Base-by-base conservation (phyloP, 371 early-diverging fungal species). In the Smittium culicis region DNA sequence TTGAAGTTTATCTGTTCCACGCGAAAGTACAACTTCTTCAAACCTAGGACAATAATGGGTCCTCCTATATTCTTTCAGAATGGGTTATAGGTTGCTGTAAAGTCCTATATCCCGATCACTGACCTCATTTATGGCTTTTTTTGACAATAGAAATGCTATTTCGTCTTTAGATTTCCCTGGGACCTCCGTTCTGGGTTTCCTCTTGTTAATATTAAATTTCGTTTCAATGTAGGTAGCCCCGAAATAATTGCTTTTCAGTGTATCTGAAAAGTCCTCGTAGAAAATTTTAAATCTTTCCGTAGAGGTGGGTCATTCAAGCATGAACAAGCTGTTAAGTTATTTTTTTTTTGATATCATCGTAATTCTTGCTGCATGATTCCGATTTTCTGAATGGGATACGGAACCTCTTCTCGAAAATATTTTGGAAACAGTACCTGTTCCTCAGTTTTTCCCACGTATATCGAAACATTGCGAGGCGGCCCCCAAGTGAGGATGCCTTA, bases 1-100 rank as follows among this genome's bases (percentile, higher is more conserved):
- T 30, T 57, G 29, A 76, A 70, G 61, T 62, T 70, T 35, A 68
- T 61, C 17, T 70, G 65, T 27, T 71, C 70, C 20, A 79, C 69
- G 56, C 67, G 73, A 64, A 66, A 60, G 70, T 78, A 76, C 5
- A 79, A 58, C 30, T 59, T 56, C 8, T 72, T 74, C 64, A 72
- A 73, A 31, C 77, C 70, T 54, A 79, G 70, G 45, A 79, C 66
- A 1, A 73, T 57, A 1, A 61, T 34, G 11, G 55, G 61, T 32
- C 65, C 68, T 20, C 68, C 70, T 5, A 14, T 0, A 28, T 70
- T 65, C 28, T 64, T 63, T 63, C 29, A 63, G 11, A 45, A 30
- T 1, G 28, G 35, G 20, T n/a, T n/a, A 70, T 67, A 5, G 61
- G 17, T 1, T 64, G 45, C 20, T 11, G 5, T 45, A 11, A 5